Conservation (phyloP, 352 stramenopile genomes). For the Phytophthora podocarpi region DNA sequence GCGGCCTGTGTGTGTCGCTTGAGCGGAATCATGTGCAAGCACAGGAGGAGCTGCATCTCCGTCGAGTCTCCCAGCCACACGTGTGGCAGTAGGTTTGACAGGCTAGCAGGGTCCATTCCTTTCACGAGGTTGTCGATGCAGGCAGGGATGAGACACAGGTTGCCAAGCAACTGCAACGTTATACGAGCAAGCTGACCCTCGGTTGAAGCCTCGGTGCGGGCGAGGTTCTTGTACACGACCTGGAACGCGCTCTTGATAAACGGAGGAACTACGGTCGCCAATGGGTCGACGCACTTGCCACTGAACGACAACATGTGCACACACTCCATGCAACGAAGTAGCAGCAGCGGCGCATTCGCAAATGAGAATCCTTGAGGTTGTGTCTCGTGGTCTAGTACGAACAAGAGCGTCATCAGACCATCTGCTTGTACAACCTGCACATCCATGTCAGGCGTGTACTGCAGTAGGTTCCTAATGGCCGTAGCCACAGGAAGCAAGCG, state of each 20-base stretch:
- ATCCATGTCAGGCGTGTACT: constrained; percentile 87
- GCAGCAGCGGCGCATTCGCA: constrained; percentile 69
- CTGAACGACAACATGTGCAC: constrained; percentile 90
- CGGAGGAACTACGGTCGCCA: constrained; percentile 76
- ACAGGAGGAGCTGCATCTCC: constrained; percentile 84
- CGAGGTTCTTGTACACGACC: constrained; percentile 84
- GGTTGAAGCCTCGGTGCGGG: constrained; percentile 77
- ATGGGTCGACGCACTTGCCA: constrained; percentile 73
- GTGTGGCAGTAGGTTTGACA: constrained; percentile 73
- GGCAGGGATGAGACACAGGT: constrained; percentile 84
- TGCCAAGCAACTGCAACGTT: constrained; percentile 82
- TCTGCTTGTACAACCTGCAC: constrained; percentile 80
- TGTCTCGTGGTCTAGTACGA: constrained; percentile 82
- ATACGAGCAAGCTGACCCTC: constrained; percentile 82
- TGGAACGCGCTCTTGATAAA: constrained; percentile 89
- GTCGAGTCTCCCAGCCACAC: constrained; percentile 81
- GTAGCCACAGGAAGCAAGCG: constrained; percentile 79
- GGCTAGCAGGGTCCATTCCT: constrained; percentile 80
- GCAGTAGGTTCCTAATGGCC: constrained; percentile 79
- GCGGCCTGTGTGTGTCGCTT: constrained; percentile 88
- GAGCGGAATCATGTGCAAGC: constrained; percentile 88
- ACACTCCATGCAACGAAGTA: constrained; percentile 85
- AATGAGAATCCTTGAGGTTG: constrained; percentile 84
- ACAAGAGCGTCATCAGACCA: constrained; percentile 73
- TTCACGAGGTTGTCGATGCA: constrained; percentile 90